Percentiles rank a stretch among this genome's conserved stretches.
Evolutionary conservation across 2,329 filamentous ascomycete species (phyloP).

Genomic region (Monosporascus ibericus): DNA sequence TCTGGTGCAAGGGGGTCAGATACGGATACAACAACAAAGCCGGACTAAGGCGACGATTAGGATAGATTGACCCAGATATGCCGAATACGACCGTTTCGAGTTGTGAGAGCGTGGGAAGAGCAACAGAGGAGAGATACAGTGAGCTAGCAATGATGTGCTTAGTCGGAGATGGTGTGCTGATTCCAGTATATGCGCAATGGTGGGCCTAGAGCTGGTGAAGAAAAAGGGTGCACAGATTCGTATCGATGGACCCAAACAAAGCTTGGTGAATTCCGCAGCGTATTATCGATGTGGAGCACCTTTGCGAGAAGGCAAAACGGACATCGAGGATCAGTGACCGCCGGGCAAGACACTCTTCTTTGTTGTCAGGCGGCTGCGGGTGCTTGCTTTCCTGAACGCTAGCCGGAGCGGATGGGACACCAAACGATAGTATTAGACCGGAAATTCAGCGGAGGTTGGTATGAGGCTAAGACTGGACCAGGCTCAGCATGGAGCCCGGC

Average conservation of each 20-base stretch:
- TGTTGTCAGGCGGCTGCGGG: conserved; percentile 21
- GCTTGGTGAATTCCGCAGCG: conserved; percentile 9
- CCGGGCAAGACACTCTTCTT: conserved; percentile 25
- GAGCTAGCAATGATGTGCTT: conserved; percentile 15
- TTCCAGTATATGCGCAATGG: conserved; percentile 24
- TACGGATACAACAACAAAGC: conserved; percentile 6
- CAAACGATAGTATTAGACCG: conserved; percentile 8
- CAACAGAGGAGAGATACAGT: conserved; percentile 5
- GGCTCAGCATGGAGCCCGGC: conserved; percentile 16
- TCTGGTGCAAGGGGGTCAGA: conserved; percentile 10
- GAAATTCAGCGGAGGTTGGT: conserved; percentile 11
- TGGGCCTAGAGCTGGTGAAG: conserved; percentile 13
- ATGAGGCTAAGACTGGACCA: conserved; percentile 16
- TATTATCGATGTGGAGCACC: conserved; percentile 14
- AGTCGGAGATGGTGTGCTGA: conserved; percentile 9
- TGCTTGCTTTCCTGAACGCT: conserved; percentile 21
- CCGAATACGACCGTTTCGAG: conserved; percentile 6
- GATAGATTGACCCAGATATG: conserved; percentile 5
- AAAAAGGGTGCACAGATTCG: conserved; percentile 14
- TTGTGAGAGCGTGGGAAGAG: not conserved
- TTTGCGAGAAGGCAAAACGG: conserved; percentile 15
- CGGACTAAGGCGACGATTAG: conserved; percentile 5
- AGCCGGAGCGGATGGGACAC: conserved; percentile 15
- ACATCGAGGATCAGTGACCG: conserved; percentile 18
- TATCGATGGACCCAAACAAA: conserved; percentile 13